These are phyloP conservation scores for Mycena latifolia DNA, from an alignment of 768 basidiomycete species.

Conservation along the genomic window DNA sequence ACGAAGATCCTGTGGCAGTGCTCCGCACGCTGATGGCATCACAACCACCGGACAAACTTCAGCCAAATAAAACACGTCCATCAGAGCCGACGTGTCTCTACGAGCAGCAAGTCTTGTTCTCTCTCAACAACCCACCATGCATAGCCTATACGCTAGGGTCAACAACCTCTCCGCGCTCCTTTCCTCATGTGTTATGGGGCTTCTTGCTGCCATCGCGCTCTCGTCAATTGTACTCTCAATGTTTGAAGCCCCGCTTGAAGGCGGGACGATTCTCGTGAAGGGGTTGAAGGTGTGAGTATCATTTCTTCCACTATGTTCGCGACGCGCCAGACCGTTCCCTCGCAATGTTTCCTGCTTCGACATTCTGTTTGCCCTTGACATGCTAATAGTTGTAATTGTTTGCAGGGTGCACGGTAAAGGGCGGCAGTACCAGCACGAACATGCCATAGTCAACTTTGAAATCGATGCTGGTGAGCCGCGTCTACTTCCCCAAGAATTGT, in stretches of 20 bases:
- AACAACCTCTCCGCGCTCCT: constrained; percentile 82
- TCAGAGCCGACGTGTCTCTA: no score
- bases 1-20: no score
- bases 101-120: no score
- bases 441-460: constrained; percentile 86
- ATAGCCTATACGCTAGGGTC: constrained; percentile 75
- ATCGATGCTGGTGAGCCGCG: constrained; percentile 75
- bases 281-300: constrained; percentile 81
- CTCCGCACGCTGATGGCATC: no score
- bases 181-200: constrained; percentile 80
- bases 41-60: no score
- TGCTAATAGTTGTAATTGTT: background rate
- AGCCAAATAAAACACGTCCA: no score
- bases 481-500: background rate
- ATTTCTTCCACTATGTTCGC: background rate
- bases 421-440: constrained; percentile 78
- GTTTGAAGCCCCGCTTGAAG: constrained; percentile 61
- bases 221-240: constrained; percentile 74
- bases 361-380: background rate
- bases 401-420: constrained; percentile 61
- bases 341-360: no score
- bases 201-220: constrained; percentile 78
- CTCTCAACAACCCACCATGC: constrained; percentile 59
- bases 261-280: constrained; percentile 63
- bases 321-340: no score